Evolutionary conservation across 2,329 filamentous ascomycete genomes (phyloP).

Genomic region (Penicillium frequentans): DNA sequence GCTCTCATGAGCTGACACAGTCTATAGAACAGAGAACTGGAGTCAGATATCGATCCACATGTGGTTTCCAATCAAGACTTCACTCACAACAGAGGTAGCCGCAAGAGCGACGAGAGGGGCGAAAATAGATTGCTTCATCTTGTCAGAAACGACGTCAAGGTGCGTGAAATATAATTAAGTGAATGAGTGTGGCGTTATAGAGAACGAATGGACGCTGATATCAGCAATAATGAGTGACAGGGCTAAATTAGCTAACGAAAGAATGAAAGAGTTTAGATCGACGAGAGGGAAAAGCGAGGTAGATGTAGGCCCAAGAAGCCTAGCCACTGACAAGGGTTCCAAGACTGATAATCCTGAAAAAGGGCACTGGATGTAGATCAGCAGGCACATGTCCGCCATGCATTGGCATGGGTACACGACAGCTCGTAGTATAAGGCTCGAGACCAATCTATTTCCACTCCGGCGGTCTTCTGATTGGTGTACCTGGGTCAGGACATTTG

Average conservation of each 20-base stretch:
- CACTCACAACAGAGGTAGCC: constrained; percentile 16
- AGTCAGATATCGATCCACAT: neutral
- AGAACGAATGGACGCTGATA: constrained; percentile 28
- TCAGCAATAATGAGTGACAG: constrained; percentile 27
- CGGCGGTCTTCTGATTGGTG: neutral
- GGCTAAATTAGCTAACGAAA: neutral
- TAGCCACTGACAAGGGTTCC: neutral
- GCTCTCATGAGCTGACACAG: constrained; percentile 1
- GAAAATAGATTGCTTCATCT: constrained; percentile 25
- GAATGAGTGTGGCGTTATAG: constrained; percentile 1
- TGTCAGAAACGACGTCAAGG: constrained; percentile 12
- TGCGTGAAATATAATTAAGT: constrained; percentile 10
- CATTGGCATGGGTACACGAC: neutral
- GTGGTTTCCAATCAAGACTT: neutral
- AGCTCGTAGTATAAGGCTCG: neutral
- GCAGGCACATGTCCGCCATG: neutral
- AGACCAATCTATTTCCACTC: neutral
- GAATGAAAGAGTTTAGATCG: neutral
- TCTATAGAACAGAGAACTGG: neutral
- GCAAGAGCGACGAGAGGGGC: constrained; percentile 25
- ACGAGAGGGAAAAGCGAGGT: neutral
- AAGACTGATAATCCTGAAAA: neutral
- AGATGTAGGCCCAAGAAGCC: neutral
- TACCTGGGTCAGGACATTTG: neutral
- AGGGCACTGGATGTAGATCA: neutral